Percentiles rank a stretch among this genome's conserved stretches.
phyloP scores from a whole-genome alignment of 768 basidiomycete genomes.

The Trametes cingulata region DNA sequence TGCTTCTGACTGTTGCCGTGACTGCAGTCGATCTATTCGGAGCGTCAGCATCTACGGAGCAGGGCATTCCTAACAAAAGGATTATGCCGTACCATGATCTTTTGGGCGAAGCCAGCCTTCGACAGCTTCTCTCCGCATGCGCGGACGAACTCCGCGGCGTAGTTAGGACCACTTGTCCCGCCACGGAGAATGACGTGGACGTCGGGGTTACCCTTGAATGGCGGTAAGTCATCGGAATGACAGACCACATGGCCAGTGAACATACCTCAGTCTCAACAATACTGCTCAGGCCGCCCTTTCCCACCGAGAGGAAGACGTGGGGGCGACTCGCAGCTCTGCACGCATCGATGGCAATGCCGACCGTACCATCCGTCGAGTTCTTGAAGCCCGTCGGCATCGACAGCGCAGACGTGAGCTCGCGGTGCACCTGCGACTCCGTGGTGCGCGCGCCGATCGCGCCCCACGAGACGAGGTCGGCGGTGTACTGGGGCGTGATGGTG shows the following conservation, averaged over 20 bases:
- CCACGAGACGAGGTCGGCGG: conserved; percentile 92
- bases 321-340: conserved; percentile 88
- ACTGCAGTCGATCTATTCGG: conserved; percentile 85
- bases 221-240: background rate
- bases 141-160: conserved; percentile 73
- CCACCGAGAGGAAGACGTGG: conserved; percentile 96
- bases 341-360: conserved; percentile 91
- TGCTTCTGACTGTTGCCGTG: conserved; percentile 96
- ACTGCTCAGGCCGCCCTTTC: conserved; percentile 92
- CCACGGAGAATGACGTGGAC: conserved; percentile 96
- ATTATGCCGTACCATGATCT: conserved; percentile 73
- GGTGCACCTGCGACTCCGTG: conserved; percentile 91
- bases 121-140: conserved; percentile 71
- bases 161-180: conserved; percentile 89
- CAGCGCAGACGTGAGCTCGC: conserved; percentile 83
- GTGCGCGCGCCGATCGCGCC: conserved; percentile 95
- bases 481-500: conserved; percentile 81
- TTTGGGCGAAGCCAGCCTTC: conserved; percentile 77
- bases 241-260: conserved; percentile 1
- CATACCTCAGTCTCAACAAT: conserved; percentile 91
- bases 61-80: background rate
- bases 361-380: conserved; percentile 93
- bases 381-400: conserved; percentile 99
- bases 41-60: background rate
- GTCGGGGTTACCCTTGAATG: conserved; percentile 75